phyloP scores from a whole-genome alignment of 306 rosid genomes.

The Prosopis cineraria region DNA sequence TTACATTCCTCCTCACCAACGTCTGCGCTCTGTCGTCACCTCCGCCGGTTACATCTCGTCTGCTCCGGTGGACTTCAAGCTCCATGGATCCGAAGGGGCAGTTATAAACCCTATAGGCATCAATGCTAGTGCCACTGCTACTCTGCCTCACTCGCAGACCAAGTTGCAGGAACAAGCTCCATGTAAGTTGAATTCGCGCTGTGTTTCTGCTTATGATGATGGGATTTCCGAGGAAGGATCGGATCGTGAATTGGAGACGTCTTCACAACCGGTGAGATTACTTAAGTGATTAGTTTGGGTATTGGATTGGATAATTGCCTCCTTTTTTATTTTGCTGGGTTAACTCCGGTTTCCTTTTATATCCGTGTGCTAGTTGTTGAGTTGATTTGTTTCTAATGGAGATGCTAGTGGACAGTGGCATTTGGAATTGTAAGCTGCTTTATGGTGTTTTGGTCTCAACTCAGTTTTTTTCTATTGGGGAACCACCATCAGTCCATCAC shows the following conservation, averaged over 20 bases:
- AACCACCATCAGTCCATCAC: neutral
- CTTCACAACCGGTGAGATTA: conserved; percentile 47
- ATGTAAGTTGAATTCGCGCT: conserved; percentile 39
- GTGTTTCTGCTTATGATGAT: conserved; percentile 57
- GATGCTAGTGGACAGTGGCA: conserved; percentile 4
- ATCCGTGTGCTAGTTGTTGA: neutral
- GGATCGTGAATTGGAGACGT: conserved; percentile 50
- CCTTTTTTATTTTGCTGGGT: neutral
- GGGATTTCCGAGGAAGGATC: conserved; percentile 52
- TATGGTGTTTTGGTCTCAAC: neutral
- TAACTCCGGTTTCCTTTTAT: neutral
- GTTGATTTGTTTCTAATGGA: neutral
- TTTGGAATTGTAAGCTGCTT: neutral
- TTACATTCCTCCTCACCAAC: conserved; percentile 91
- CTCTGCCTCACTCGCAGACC: conserved; percentile 32
- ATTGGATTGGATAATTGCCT: neutral
- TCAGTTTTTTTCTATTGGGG: neutral
- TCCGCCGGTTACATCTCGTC: conserved; percentile 44
- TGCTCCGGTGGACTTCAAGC: conserved; percentile 48
- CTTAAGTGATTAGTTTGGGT: neutral
- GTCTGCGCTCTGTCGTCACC: conserved; percentile 65
- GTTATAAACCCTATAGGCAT: conserved; percentile 34
- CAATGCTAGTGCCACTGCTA: conserved; percentile 9
- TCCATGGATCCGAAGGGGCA: conserved; percentile 21
- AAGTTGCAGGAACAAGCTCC: conserved; percentile 46